Conservation (phyloP, 352 stramenopile species). For the Phytophthora fragariae region DNA sequence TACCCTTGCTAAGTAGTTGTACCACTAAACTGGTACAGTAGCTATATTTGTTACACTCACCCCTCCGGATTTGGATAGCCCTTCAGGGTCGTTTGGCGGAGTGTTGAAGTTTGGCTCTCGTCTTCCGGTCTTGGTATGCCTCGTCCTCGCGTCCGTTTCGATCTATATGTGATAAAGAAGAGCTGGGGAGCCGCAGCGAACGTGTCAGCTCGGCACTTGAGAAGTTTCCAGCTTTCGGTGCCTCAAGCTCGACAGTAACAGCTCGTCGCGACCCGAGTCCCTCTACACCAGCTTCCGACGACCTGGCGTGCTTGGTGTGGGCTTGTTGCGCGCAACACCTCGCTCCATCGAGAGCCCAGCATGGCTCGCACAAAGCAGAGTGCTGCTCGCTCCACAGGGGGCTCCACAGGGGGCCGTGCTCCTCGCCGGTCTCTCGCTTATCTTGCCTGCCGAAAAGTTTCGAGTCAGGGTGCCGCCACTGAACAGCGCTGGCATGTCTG, state of each 20-base stretch:
- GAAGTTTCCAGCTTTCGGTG: background rate
- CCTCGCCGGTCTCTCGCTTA: background rate
- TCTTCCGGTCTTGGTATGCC: background rate
- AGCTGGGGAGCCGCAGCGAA: background rate
- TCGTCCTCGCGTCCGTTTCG: background rate
- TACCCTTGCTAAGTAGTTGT: background rate
- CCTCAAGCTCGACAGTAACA: background rate
- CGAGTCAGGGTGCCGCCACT: background rate
- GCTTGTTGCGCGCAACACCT: conserved; percentile 7
- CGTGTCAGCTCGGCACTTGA: background rate
- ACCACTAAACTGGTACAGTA: background rate
- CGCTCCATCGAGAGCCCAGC: conserved; percentile 6
- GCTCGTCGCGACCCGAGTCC: background rate
- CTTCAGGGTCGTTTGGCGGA: background rate
- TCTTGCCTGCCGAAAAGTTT: background rate
- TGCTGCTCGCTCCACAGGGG: conserved; percentile 1
- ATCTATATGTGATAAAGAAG: background rate
- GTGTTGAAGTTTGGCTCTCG: background rate
- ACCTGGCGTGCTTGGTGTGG: background rate
- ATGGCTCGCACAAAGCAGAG: conserved; percentile 2
- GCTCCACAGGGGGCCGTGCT: too few relatives aligned
- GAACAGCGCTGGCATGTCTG: background rate
- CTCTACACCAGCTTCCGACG: background rate
- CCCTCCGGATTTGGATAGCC: background rate
- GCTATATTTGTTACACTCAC: background rate